Conservation (phyloP, 352 stramenopile species). For the Globisporangium nagaii region DNA sequence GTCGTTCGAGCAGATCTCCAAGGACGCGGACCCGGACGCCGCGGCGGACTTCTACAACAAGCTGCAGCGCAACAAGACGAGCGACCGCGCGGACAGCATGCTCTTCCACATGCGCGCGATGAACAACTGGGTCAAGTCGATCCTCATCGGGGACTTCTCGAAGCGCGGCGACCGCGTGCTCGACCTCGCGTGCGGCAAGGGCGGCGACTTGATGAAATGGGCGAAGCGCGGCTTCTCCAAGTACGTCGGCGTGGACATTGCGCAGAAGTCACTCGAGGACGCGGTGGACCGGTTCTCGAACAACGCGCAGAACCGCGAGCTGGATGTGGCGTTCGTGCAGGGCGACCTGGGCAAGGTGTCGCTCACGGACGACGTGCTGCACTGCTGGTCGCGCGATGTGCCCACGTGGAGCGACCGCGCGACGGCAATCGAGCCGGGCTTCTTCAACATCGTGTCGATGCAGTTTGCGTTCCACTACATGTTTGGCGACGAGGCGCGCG, state of each 20-base stretch:
- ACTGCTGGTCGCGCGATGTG: conserved; percentile 58
- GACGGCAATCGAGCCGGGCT: conserved; percentile 25
- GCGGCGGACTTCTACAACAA: conserved; percentile 85
- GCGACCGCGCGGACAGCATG: conserved; percentile 80
- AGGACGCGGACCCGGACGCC: conserved; percentile 49
- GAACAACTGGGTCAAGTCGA: conserved; percentile 99
- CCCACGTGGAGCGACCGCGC: conserved; percentile 55
- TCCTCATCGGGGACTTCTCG: conserved; percentile 90
- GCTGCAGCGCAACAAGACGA: conserved; percentile 63
- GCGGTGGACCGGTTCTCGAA: conserved; percentile 82
- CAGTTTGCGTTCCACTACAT: conserved; percentile 99
- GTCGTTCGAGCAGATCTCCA: conserved; percentile 49
- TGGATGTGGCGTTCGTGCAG: conserved; percentile 77
- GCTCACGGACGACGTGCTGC: conserved; percentile 52
- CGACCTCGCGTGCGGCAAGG: conserved; percentile 98
- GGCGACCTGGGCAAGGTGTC: conserved; percentile 70
- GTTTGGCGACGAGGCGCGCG: conserved; percentile 91
- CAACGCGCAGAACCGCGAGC: conserved; percentile 61
- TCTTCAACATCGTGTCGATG: conserved; percentile 97
- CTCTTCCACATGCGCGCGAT: conserved; percentile 97
- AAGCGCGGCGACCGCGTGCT: conserved; percentile 87
- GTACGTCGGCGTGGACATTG: conserved; percentile 98
- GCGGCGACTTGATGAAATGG: conserved; percentile 98
- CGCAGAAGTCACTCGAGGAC: conserved; percentile 94
- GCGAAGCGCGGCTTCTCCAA: conserved; percentile 83